Conservation (phyloP, 805 yeast genomes). For the Yamadazyma ubonensis region DNA sequence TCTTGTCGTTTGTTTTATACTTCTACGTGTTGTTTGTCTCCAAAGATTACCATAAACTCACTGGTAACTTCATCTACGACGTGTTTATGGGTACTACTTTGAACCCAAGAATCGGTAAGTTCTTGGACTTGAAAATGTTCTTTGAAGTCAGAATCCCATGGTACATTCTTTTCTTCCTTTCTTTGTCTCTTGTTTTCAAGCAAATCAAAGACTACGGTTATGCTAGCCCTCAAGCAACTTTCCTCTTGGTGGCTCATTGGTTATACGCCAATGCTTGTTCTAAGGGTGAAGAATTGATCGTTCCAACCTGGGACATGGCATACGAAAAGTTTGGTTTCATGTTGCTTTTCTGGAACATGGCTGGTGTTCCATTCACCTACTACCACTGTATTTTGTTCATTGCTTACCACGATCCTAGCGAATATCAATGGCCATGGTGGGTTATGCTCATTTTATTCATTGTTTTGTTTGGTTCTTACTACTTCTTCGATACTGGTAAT, state of each 20-base stretch:
- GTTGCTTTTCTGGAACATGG: constrained; percentile 98
- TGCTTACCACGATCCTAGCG: constrained; percentile 78
- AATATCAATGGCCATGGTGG: constrained; percentile 67
- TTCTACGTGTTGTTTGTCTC: constrained; percentile 61
- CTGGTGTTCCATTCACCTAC: constrained; percentile 98
- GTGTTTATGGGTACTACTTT: constrained; percentile 96
- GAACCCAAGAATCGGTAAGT: constrained; percentile 90
- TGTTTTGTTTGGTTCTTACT: constrained; percentile 68
- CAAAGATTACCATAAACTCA: constrained; percentile 83
- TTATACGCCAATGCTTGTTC: constrained; percentile 95
- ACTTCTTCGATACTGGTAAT: constrained; percentile 91
- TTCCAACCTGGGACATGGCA: constrained; percentile 99
- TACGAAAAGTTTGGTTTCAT: constrained; percentile 99
- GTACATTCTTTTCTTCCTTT: constrained; percentile 81
- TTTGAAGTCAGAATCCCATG: constrained; percentile 97
- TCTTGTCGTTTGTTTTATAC: constrained; percentile 68
- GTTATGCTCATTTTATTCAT: constrained; percentile 60
- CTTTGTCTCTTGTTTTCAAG: constrained; percentile 69
- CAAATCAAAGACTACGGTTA: constrained; percentile 83
- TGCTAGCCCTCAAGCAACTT: constrained; percentile 71
- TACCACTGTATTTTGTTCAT: constrained; percentile 89
- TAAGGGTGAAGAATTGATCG: constrained; percentile 96
- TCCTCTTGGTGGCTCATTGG: constrained; percentile 83
- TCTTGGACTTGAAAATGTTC: constrained; percentile 90
- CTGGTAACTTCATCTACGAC: constrained; percentile 89